Base-by-base conservation (phyloP, 108 stramenopile genomes). In the Nitzschia sp. region DNA sequence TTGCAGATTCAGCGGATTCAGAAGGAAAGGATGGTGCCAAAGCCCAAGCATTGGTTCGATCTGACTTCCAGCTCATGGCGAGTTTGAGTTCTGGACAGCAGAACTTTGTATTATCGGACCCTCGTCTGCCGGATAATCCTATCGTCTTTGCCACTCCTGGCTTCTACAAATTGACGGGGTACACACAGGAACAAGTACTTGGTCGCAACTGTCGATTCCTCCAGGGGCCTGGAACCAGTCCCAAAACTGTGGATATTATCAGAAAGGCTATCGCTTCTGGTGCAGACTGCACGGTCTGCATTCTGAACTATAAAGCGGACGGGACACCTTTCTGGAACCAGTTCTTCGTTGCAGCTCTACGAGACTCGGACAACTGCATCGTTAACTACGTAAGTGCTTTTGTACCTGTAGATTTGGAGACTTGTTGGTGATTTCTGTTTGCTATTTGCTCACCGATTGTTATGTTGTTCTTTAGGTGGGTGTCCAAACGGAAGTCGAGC, bases 271-370 rank as follows among this genome's bases (percentile, higher is more conserved):
- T 94, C 41, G 82, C 77, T 13, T 90, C 83, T 57, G 92, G 91
- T 16, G 76, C 91, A 34, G 88, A 98, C 71, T 91, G 90, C 22
- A 94, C 93, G 13, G 86, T 89, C 19, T 97, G 96, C 58, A 62
- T 98, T 44, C 72, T 98, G 34, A 98, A 98, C 70, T 98, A 98
- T 81, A 96, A 95, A 84, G 95, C 97, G 21, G 97, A 98, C 79
- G 96, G 96, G 4, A 96, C 93, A 17, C 97, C 97, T 0, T 98
- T 98, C 68, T 98, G 97, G 97, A 98, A 98, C 73, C 96, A 98
- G 60, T 94, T 98, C 56, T 98, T 98, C 69, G 85, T 98, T 33
- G 96, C 95, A 21, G 90, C 97, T 8, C 72, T 98, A 53, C 77
- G 96, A 50, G 97, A 97, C 64, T 80, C 89, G 3, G 93, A 97